phyloP scores from a whole-genome alignment of 352 stramenopile genomes.

The Elongisporangium prolatum region DNA sequence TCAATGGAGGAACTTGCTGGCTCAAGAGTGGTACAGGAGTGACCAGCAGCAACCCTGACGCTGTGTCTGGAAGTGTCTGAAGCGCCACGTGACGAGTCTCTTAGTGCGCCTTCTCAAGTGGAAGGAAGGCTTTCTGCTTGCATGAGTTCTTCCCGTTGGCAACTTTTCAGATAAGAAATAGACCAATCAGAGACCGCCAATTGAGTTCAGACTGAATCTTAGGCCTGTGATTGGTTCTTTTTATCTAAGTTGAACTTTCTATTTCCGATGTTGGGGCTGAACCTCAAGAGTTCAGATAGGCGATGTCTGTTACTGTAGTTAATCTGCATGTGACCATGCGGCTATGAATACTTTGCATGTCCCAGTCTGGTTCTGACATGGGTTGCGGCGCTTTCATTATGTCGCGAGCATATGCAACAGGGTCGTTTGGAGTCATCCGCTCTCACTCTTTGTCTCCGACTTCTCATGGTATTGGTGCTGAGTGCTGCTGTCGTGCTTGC shows the following conservation, averaged over 20 bases:
- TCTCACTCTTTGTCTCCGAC: too few relatives aligned
- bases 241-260: background rate
- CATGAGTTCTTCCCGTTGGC: too few relatives aligned
- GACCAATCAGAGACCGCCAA: background rate
- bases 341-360: background rate
- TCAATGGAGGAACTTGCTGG: constrained; percentile 49
- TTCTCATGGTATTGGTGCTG: background rate
- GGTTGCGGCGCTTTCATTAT: background rate
- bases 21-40: constrained; percentile 33
- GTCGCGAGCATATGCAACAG: background rate
- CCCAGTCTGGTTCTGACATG: background rate
- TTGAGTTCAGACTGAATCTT: background rate
- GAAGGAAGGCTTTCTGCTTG: background rate
- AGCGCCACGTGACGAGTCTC: background rate
- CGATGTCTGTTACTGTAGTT: too few relatives aligned
- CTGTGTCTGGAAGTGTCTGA: constrained; percentile 23
- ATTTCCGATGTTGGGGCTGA: background rate
- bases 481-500: background rate
- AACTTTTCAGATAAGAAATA: background rate
- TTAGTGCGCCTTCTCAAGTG: background rate
- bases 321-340: background rate
- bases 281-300: too few relatives aligned
- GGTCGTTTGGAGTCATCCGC: background rate
- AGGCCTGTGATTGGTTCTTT: background rate
- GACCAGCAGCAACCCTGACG: constrained; percentile 9